Conservation (phyloP, 306 rosid genomes). For the Canavalia ensiformis region DNA sequence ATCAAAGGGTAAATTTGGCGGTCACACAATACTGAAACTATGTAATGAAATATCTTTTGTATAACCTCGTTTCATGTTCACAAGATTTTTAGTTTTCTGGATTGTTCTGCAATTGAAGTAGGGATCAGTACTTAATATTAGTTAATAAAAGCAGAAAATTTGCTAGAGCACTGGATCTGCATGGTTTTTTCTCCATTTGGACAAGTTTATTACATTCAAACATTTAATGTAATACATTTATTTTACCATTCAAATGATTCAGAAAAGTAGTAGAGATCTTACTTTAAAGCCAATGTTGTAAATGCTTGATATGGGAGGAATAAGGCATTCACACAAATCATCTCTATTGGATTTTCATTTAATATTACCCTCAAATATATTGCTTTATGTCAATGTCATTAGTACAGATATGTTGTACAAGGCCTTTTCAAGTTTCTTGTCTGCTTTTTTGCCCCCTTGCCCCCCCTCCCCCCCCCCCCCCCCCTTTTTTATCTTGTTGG, state of each 20-base stretch:
- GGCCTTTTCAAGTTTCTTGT: not conserved
- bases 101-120: conserved; percentile 33
- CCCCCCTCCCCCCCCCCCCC: too few relatives aligned
- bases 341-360: conserved; percentile 28
- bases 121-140: conserved; percentile 16
- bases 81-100: not conserved
- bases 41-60: conserved; percentile 14
- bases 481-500: conserved; percentile 9
- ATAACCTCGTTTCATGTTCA: conserved; percentile 31
- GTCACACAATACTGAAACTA: conserved; percentile 24
- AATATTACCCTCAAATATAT: not conserved
- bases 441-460: not conserved
- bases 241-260: conserved; percentile 18
- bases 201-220: not conserved
- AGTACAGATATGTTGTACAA: not conserved
- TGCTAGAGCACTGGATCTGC: conserved; percentile 8
- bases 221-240: not conserved
- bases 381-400: conserved; percentile 15
- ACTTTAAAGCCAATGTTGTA: conserved; percentile 10
- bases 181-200: not conserved
- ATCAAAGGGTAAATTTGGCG: conserved; percentile 30
- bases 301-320: conserved; percentile 25
- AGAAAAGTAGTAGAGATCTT: conserved; percentile 20
- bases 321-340: conserved; percentile 16
- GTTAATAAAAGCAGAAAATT: conserved; percentile 9